These are phyloP conservation scores for Paspalum vaginatum DNA, from an alignment of 176 grass and related monocot genomes.

Conservation along the genomic window DNA sequence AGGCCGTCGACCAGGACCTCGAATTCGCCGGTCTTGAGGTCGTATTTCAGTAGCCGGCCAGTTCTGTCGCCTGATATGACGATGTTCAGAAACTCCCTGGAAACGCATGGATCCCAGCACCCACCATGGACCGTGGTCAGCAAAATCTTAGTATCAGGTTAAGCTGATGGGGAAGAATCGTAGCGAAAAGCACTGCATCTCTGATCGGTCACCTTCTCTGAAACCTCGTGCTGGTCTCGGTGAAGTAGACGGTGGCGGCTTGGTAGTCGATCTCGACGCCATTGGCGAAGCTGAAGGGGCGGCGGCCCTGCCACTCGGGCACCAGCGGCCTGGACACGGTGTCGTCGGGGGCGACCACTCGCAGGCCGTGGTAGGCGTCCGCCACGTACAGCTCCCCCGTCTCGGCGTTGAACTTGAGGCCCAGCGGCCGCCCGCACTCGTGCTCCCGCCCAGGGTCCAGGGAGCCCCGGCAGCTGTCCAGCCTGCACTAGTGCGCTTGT, in stretches of 20 bases:
- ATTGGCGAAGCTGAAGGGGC: slow-evolving; percentile 59
- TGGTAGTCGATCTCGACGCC: slow-evolving; percentile 66
- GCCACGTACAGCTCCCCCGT: neutral
- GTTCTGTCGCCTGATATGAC: slow-evolving; percentile 61
- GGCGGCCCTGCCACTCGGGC: neutral
- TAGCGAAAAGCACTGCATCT: too few relatives aligned
- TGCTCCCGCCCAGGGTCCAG: slow-evolving; percentile 55
- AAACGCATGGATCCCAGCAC: neutral
- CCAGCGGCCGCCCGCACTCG: slow-evolving; percentile 79
- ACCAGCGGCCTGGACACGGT: slow-evolving; percentile 37
- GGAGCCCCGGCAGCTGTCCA: slow-evolving; percentile 65
- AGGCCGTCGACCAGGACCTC: slow-evolving; percentile 54
- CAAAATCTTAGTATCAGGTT: too few relatives aligned
- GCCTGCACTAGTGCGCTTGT: slow-evolving; percentile 22
- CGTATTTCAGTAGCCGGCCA: slow-evolving; percentile 65
- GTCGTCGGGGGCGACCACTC: slow-evolving; percentile 27
- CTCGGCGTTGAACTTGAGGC: slow-evolving; percentile 45
- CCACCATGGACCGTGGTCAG: too few relatives aligned
- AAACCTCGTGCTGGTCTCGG: slow-evolving; percentile 64
- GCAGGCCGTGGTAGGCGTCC: slow-evolving; percentile 65
- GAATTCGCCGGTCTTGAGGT: slow-evolving; percentile 29
- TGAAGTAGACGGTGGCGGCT: slow-evolving; percentile 64
- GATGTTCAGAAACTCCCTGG: slow-evolving; percentile 62
- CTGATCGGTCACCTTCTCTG: slow-evolving; percentile 59
- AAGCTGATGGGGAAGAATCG: too few relatives aligned